Evolutionary conservation across 352 stramenopile genomes (phyloP).

Genomic region (Phytophthora constricta): DNA sequence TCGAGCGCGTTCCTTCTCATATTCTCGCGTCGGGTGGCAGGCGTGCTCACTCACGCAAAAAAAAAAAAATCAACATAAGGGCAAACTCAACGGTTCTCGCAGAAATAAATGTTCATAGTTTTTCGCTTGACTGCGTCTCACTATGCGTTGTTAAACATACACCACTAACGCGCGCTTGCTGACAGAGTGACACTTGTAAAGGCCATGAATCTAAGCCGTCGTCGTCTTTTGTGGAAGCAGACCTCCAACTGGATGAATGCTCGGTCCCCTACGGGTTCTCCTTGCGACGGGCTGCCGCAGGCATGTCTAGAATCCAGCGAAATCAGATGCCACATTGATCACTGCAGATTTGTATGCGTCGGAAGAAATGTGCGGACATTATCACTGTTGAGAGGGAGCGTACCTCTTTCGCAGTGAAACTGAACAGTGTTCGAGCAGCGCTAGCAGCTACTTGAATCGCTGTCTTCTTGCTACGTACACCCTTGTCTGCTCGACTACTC

Average conservation of each 20-base stretch:
- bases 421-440: not conserved
- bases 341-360: not conserved
- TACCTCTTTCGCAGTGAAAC: not conserved
- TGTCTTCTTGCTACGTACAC: not conserved
- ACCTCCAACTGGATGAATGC: too few species aligned
- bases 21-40: not conserved
- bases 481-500: not conserved
- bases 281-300: too few species aligned
- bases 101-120: too few species aligned
- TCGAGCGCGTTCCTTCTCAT: not conserved
- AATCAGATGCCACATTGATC: not conserved
- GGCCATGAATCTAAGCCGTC: too few species aligned
- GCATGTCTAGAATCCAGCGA: not conserved
- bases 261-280: too few species aligned
- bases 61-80: too few species aligned
- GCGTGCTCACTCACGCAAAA: not conserved
- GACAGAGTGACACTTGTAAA: too few species aligned
- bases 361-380: not conserved
- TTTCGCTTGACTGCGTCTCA: too few species aligned
- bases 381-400: not conserved
- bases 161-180: too few species aligned
- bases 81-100: too few species aligned
- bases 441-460: not conserved
- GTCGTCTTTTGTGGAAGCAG: too few species aligned
- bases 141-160: too few species aligned